These are phyloP conservation scores for Fusarium sp. DNA, from an alignment of 2,329 filamentous ascomycete species.

Conservation along the genomic window DNA sequence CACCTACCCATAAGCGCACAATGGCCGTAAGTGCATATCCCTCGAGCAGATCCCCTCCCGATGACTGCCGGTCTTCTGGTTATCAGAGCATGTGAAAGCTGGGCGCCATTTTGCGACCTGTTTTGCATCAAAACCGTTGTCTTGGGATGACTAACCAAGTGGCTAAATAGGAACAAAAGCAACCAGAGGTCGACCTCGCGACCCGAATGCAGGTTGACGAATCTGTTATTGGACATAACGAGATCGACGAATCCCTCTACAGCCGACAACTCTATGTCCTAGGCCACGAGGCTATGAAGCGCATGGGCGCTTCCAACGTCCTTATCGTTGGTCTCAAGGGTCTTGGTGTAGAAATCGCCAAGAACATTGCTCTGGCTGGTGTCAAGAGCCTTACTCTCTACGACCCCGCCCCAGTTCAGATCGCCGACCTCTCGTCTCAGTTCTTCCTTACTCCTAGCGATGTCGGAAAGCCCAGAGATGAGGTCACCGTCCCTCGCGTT, in stretches of 20 bases:
- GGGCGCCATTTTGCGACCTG: background rate
- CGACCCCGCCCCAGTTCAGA: constrained; percentile 85
- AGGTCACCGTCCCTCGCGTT: constrained; percentile 87
- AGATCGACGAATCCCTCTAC: constrained; percentile 80
- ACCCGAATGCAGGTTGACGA: constrained; percentile 75
- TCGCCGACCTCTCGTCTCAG: constrained; percentile 93
- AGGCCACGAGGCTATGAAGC: constrained; percentile 92
- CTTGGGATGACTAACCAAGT: constrained; percentile 15
- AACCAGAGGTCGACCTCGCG: constrained; percentile 70
- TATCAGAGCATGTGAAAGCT: constrained; percentile 17
- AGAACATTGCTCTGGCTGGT: constrained; percentile 97
- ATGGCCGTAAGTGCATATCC: constrained; percentile 66
- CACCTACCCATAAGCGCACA: constrained; percentile 67
- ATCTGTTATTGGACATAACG: constrained; percentile 64
- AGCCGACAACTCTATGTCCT: constrained; percentile 79
- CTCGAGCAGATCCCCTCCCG: background rate
- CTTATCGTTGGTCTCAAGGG: constrained; percentile 93
- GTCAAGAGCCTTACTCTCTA: constrained; percentile 97
- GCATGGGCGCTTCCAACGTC: constrained; percentile 96
- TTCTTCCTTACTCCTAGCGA: constrained; percentile 94
- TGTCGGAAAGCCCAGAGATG: constrained; percentile 90
- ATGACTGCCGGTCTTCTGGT: background rate
- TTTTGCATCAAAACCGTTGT: background rate
- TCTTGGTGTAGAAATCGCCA: constrained; percentile 96
- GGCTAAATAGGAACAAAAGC: constrained; percentile 60